Evolutionary conservation across 192 early-diverging fungal genomes (phyloP).

Genomic region (Linnemannia elongata): DNA sequence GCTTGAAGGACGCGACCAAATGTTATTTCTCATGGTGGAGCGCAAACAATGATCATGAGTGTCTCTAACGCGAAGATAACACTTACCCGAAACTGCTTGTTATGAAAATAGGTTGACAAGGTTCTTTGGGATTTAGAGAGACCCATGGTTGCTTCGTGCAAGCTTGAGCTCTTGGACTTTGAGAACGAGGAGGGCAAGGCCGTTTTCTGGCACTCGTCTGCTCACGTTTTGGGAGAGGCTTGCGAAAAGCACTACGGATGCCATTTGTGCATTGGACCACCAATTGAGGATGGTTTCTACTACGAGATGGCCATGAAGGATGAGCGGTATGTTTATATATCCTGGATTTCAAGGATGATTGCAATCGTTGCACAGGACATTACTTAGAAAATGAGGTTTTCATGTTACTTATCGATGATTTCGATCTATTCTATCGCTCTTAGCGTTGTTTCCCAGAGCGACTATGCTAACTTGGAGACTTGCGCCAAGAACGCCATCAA

Average conservation of each 20-base stretch:
- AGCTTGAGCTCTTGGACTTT: constrained; percentile 94
- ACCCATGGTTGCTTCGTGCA: constrained; percentile 85
- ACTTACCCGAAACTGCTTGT: background rate
- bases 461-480: constrained; percentile 91
- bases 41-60: background rate
- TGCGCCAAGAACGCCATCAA: constrained; percentile 89
- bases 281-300: constrained; percentile 97
- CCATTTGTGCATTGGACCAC: constrained; percentile 97
- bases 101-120: constrained; percentile 72
- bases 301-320: constrained; percentile 90
- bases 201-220: constrained; percentile 99
- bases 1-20: background rate
- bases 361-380: background rate
- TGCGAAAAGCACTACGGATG: constrained; percentile 98
- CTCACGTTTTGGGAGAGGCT: constrained; percentile 97
- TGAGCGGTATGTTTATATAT: constrained; percentile 52
- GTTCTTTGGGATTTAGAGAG: constrained; percentile 90
- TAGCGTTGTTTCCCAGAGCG: constrained; percentile 82
- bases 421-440: background rate
- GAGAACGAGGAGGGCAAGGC: constrained; percentile 91
- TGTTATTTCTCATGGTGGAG: background rate
- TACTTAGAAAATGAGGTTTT: background rate
- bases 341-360: background rate
- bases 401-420: background rate
- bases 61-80: background rate